Percentiles rank a stretch among this genome's conserved stretches.
phyloP scores from a whole-genome alignment of 139 green algal genomes.

The Desmodesmus armatus region DNA sequence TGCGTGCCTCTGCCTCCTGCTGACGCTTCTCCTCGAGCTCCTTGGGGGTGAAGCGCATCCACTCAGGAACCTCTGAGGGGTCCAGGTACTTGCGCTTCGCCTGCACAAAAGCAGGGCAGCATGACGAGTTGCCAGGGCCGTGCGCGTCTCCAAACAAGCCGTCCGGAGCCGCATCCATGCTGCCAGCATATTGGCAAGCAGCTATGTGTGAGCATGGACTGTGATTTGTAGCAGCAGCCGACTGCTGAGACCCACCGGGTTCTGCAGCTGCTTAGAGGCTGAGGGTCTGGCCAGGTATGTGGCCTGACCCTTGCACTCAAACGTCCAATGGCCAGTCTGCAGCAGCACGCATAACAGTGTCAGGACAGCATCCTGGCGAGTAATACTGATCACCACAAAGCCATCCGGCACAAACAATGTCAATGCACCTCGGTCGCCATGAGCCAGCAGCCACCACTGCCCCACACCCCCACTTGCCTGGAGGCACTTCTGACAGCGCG shows the following conservation, averaged over 20 bases:
- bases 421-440: neutral
- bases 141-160: no score
- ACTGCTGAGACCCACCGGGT: constrained; percentile 59
- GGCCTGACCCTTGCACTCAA: constrained; percentile 79
- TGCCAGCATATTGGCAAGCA: neutral
- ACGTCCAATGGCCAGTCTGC: constrained; percentile 80
- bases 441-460: neutral
- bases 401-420: neutral
- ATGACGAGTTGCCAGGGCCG: neutral
- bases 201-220: neutral
- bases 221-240: neutral
- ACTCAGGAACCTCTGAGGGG: constrained; percentile 8
- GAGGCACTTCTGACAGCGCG: constrained; percentile 53
- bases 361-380: no score
- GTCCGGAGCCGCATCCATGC: no score
- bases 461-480: no score
- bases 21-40: constrained; percentile 41
- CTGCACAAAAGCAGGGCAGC: neutral
- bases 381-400: neutral
- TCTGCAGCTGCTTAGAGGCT: constrained; percentile 78
- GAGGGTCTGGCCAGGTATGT: constrained; percentile 72
- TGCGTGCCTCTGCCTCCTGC: constrained; percentile 26
- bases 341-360: neutral
- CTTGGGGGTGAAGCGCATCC: constrained; percentile 27
- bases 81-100: constrained; percentile 39